Base-by-base conservation (phyloP, 2,329 filamentous ascomycete species). In the Capronia americana region DNA sequence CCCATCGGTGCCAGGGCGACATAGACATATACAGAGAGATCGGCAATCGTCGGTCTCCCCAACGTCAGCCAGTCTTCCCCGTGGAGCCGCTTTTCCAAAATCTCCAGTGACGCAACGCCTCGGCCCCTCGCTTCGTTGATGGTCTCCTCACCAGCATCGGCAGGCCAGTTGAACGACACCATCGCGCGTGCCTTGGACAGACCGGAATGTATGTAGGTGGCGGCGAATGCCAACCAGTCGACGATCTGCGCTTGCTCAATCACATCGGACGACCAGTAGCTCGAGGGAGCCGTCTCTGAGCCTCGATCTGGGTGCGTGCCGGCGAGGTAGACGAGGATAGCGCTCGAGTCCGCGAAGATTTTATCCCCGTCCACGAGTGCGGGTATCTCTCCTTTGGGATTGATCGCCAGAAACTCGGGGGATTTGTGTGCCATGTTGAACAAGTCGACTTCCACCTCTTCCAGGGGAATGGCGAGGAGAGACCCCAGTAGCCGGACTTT, bases 371-470 rank as follows among this genome's bases (percentile, higher is more conserved):
- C 50, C 23, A 64, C 65, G n/a, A 67, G 61, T 7, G 46, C 28
- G 84, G 69, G 97, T 83, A 79, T 96, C 96, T 65, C 84, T 81
- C 70, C 87, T 81, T 61, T 96, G 80, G 72, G 83, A 83, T 84
- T 70, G 79, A 82, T 79, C 83, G 79, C 81, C 85, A 78, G 77
- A 82, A 68, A 82, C 77, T 61, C 63, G 65, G 72, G 81, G 67
- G 28, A 74, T 67, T 30, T 77, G 72, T 69, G 75, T 26, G 65
- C 51, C 3, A 26, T 26, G 11, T 34, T 14, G 28, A 63, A 57
- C 10, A 67, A 50, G 32, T 67, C 61, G 17, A 67, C 12, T 11
- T 61, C 50, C 4, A 59, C 48, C 23, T 63, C 38, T 17, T 67
- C 60, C 17, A 67, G 38, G 6, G 41, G 20, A 8, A 64, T 24